Base-by-base conservation (phyloP, 768 basidiomycete species). In the Pleurotus djamor region DNA sequence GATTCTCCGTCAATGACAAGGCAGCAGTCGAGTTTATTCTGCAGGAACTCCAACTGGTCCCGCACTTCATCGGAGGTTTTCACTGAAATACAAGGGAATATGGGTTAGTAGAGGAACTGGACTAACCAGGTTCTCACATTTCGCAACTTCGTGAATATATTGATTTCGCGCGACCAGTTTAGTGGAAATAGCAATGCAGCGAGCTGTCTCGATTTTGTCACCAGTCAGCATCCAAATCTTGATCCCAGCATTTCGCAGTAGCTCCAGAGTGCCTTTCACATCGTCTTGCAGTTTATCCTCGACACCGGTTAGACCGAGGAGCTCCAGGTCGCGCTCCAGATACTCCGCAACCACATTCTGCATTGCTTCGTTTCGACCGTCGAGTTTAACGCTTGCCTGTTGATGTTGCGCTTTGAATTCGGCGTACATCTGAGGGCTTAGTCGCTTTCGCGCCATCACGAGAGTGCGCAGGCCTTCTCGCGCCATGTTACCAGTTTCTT, bases 171-270 rank as follows among this genome's bases (percentile, higher is more conserved):
- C 89, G 6, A 98, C 97, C 52, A 98, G 77, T 70, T 98, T 98
- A 5, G 93, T 97, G 38, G 95, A 97, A 63, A 98, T 94, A 4
- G 96, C 96, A 68, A 99, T 99, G 72, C 95, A 96, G 38, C 96
- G 89, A 4, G 97, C 97, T 3, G 97, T 99, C 78, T 99, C 97
- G 52, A 98, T 94, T 78, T 98, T 99, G 74, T 99, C 97, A 1
- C 97, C 96, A 0, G 97, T 99, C 66, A 98, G 79, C 97, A 98
- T 98, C 97, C 97, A 99, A 60, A 99, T 98, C 81, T 92, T 97
- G 74, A 99, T 87, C 4, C 96, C 96, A 0, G 96, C 97, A 70
- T 98, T 98, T 64, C 96, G 78, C 63, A 99, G 72, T 55, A 98
- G 69, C 74, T 98, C 97, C 59, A 99, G 75, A 2, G 97, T 97